phyloP scores from a whole-genome alignment of 306 rosid species.

The Malus fusca region DNA sequence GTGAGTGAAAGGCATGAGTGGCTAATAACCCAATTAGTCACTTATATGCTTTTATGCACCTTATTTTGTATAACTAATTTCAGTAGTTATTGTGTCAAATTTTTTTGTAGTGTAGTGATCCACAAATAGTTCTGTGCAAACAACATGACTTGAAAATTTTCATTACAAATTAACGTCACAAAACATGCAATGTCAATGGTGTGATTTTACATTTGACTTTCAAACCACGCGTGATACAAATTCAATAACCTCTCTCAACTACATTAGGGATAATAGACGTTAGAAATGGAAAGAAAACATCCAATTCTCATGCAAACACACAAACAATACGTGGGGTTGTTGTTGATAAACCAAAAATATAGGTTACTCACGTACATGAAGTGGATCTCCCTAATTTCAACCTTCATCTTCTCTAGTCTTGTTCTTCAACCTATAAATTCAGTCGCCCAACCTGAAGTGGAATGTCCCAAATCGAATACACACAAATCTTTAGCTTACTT shows the following conservation, averaged over 20 bases:
- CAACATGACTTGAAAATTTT: background rate
- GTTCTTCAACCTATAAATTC: background rate
- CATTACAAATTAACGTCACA: background rate
- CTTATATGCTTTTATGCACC: background rate
- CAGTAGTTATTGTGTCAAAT: too few species aligned
- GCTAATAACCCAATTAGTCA: background rate
- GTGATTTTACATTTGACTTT: background rate
- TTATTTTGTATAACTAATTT: background rate
- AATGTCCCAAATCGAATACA: background rate
- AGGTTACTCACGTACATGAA: constrained; percentile 1
- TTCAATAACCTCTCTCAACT: background rate
- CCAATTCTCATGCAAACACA: background rate
- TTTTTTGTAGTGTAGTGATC: too few species aligned
- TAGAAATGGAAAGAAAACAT: background rate
- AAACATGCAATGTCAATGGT: background rate
- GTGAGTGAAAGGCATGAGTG: background rate
- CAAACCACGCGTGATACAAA: background rate
- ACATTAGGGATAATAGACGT: background rate
- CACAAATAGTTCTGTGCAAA: background rate
- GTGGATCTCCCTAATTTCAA: background rate
- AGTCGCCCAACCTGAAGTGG: background rate
- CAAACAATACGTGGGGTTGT: background rate
- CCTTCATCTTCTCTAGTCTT: background rate
- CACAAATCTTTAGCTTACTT: background rate
- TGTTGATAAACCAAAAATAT: background rate